These are phyloP conservation scores for Emmonsiellopsis sp. DNA, from an alignment of 2,329 filamentous ascomycete genomes.

Conservation along the genomic window DNA sequence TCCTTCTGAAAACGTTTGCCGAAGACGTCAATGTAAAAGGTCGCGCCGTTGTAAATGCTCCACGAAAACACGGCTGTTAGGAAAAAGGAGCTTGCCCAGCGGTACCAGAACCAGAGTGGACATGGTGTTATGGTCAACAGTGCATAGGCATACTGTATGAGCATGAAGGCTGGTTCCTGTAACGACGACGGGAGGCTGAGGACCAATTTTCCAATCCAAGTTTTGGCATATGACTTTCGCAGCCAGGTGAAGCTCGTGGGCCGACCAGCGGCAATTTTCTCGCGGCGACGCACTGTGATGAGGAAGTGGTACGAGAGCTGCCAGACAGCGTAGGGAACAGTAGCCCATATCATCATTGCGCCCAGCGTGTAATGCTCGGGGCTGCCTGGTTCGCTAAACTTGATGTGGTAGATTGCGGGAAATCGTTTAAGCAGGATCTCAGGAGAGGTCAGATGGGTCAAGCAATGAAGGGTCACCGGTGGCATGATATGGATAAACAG, in stretches of 20 bases:
- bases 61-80: constrained; percentile 77
- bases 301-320: constrained; percentile 88
- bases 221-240: constrained; percentile 79
- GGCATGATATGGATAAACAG: constrained; percentile 99
- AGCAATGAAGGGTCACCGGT: constrained; percentile 81
- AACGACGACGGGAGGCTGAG: constrained; percentile 63
- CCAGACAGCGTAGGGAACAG: constrained; percentile 86
- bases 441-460: constrained; percentile 70
- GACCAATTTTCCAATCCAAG: constrained; percentile 79
- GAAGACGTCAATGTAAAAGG: constrained; percentile 97
- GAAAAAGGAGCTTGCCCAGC: constrained; percentile 68
- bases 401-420: constrained; percentile 78
- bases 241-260: constrained; percentile 98
- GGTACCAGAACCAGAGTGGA: constrained; percentile 87
- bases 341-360: constrained; percentile 91
- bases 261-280: constrained; percentile 90
- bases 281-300: constrained; percentile 87
- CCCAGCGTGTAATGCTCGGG: constrained; percentile 68
- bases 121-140: constrained; percentile 90
- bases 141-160: constrained; percentile 89
- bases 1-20: constrained; percentile 96
- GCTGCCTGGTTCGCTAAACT: constrained; percentile 57
- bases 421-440: constrained; percentile 61
- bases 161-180: constrained; percentile 89
- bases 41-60: constrained; percentile 95